These are phyloP conservation scores for Claviceps pazoutovae DNA, from an alignment of 2,329 filamentous ascomycete genomes.

Conservation along the genomic window DNA sequence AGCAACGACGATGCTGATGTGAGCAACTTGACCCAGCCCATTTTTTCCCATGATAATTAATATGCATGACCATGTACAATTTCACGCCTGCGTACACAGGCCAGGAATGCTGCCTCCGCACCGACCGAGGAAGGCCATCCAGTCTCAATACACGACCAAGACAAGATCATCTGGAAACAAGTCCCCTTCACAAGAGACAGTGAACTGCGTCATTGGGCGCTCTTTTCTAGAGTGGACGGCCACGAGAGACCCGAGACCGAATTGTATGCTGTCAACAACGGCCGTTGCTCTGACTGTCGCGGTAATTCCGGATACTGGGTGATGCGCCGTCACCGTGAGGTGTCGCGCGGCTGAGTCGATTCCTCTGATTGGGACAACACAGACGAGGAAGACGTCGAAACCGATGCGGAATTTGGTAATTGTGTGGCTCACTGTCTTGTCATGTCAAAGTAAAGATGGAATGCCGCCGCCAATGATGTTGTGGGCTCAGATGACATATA, in stretches of 20 bases:
- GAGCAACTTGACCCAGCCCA: constrained; percentile 5
- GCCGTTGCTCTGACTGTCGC: constrained; percentile 26
- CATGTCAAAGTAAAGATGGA: neutral
- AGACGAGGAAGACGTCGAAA: neutral
- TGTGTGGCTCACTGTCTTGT: neutral
- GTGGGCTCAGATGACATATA: too few relatives aligned
- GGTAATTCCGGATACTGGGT: constrained; percentile 23
- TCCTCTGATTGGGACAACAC: neutral
- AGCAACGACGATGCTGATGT: constrained; percentile 13
- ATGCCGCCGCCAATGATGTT: neutral
- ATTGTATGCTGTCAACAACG: constrained; percentile 21
- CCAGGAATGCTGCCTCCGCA: constrained; percentile 24
- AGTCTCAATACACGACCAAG: constrained; percentile 24
- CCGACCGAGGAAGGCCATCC: constrained; percentile 32
- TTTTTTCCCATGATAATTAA: constrained; percentile 12
- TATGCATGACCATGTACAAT: constrained; percentile 6
- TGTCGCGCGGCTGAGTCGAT: constrained; percentile 9
- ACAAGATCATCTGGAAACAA: constrained; percentile 36
- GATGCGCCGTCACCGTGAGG: constrained; percentile 12
- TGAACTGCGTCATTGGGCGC: constrained; percentile 30
- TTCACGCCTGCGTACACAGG: constrained; percentile 14
- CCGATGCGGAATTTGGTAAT: neutral
- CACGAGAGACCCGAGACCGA: constrained; percentile 21
- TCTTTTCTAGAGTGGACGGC: constrained; percentile 29
- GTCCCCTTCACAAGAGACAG: constrained; percentile 28